Evolutionary conservation across 2,329 filamentous ascomycete genomes (phyloP), one percentile per base, ranked within the genome.

Genomic region (Ceratocystis alfenasii): DNA sequence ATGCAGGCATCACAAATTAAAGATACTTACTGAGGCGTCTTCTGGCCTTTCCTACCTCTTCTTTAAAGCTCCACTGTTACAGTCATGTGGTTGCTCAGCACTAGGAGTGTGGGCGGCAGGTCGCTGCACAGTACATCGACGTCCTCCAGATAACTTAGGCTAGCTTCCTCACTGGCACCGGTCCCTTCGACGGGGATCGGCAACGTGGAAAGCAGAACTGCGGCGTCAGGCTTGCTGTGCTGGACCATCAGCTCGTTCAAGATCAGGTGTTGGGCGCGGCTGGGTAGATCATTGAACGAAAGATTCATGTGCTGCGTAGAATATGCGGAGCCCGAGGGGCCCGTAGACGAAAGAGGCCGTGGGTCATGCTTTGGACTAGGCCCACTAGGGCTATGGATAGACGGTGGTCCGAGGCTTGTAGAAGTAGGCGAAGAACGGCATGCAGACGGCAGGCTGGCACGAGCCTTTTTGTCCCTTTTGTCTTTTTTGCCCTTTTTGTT

Each of bases 21-120:
- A 50, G 33, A 59, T 59, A 59, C 53, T 59, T 59, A 33, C 22
- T 17, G 5, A 50, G 17, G 33, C 20, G 20, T 68, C 68, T 50
- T 57, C 63, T 67, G 53, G 28, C 15, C 59, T 64, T 67, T 55
- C 62, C 22, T 22, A 22, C 48, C 50, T 28, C 10, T 36, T 65
- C 45, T 61, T 70, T 71, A 89, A 68, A 90, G 75, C 73, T 86
- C 88, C 71, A 88, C 88, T 5, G 88, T 95, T 60, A 95, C 90
- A 17, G 89, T 95, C 87, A 95, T 91, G 71, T 86, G 90, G 75
- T 95, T 95, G 74, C 88, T 91, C 75, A 95, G 82, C 48, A 95
- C 88, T 74, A 95, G 77, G 71, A 95, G 74, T 59, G 85, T 84
- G 0, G 90, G 90, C 33, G 90, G 89, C 68, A 93, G 76, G 10